Evolutionary conservation across 306 rosid genomes (phyloP), one percentile per base, ranked within the genome.

Genomic region (Benincasa hispida): DNA sequence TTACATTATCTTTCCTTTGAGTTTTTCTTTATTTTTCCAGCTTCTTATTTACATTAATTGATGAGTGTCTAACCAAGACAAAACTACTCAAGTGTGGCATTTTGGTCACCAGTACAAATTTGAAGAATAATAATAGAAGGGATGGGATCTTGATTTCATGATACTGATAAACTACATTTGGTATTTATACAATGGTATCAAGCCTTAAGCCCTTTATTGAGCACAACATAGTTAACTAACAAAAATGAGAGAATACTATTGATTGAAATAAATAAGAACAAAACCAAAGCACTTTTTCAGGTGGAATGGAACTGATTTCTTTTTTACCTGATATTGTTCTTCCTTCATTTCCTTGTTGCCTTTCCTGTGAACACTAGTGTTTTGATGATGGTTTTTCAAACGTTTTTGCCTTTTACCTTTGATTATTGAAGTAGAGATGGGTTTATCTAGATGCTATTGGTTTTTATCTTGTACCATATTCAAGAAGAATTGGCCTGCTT

Each of bases 301-400:
- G 93, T 90, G 73, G 76, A 79, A 80, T 73, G 55, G 78, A 68
- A 45, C 75, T 2, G 39, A 28, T 1, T 76, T 45, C 72, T 69
- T 57, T 72, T 66, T 76, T 19, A 67, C 61, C 21, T 2, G 17
- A 39, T 77, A 34, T 32, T 32, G 68, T 61, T 61, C 12, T 34
- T 69, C 41, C 58, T 39, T 74, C 63, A 25, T 50, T n/a, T 80
- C 57, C 18, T 25, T 25, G 22, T 37, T 30, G 32, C 13, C 56
- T 24, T 42, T 48, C 17, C 21, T 69, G 30, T 45, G 24, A 69
- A 69, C 14, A 25, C 58, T 15, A 15, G 58, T 47, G 37, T 47
- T 70, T 68, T 27, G 14, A 47, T 47, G 41, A 27, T 15, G 8
- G 13, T 70, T 22, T 69, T 68, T 24, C 12, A 9, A 69, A 41